Base-by-base conservation (phyloP, 176 grass and related monocot genomes). In the Eleusine indica region DNA sequence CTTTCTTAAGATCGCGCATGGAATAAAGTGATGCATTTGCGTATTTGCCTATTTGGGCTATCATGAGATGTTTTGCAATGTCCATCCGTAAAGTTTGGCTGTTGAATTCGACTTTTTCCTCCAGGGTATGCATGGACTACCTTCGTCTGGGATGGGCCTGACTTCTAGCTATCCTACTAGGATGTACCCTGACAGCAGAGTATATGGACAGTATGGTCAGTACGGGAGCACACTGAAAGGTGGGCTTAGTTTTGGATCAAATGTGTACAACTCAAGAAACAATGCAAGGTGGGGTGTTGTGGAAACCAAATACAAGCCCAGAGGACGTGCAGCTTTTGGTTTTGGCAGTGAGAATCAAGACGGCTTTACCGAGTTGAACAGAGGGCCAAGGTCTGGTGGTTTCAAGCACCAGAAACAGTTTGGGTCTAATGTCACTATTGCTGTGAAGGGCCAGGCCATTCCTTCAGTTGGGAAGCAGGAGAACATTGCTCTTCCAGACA, bases 291-390 rank as follows among this genome's bases (percentile, higher is more conserved):
- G 92, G 92, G 86, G 85, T 66, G 40, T 91, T 9, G 77, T 82
- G 46, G 89, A 89, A 71, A 87, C 78, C 79, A 97, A 91, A 74
- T 91, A 95, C 79, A 95, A 98, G 84, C 87, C 91, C 75, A 89
- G 92, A 70, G 79, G 84, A 15, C 90, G 82, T 71, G 65, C 82
- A 77, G 63, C 83, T 80, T 94, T 91, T 83, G 91, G 89, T 69
- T 98, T 93, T 63, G 82, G 84, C 42, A 85, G 87, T 91, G 92
- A 90, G 78, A 98, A 87, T 65, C 88, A 91, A 79, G 92, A 93
- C 84, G 90, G 92, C 19, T 98, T 98, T 67, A 89, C 83, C 9
- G 95, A 95, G 83, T 80, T 95, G 43, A 98, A 98, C 81, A 94
- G 90, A 86, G 95, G 90, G 56, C 95, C 92, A 80, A 93, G 95